Percentiles rank a stretch among this genome's conserved stretches.
Evolutionary conservation across 2,329 filamentous ascomycete genomes (phyloP).

Genomic region (Xylaria sp.): DNA sequence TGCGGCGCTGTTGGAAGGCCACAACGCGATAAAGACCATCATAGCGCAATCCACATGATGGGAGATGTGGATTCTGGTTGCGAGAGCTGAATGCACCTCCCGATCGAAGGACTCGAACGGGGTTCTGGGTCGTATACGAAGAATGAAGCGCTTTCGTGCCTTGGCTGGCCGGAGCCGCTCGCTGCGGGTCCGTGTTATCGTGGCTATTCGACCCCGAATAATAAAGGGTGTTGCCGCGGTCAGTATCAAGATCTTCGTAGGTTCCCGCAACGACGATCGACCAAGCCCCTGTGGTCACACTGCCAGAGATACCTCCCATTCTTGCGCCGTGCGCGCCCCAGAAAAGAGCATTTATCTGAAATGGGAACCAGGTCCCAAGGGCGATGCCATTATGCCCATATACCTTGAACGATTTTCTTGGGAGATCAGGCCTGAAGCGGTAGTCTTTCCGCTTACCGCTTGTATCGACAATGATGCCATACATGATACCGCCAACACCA

Average conservation of each 20-base stretch:
- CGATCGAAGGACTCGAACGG: conserved; percentile 46
- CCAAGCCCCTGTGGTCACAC: conserved; percentile 38
- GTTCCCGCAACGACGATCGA: conserved; percentile 42
- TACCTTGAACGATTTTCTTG: conserved; percentile 34
- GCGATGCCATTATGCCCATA: conserved; percentile 44
- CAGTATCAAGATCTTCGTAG: conserved; percentile 37
- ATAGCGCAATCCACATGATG: conserved; percentile 44
- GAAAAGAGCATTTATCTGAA: conserved; percentile 43
- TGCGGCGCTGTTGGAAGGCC: conserved; percentile 24
- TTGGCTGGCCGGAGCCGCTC: conserved; percentile 32
- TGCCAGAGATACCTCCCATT: conserved; percentile 44
- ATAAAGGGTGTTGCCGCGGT: conserved; percentile 31
- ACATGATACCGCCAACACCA: conserved; percentile 42
- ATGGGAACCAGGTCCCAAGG: conserved; percentile 44
- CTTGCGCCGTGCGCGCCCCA: conserved; percentile 43
- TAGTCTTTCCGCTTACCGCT: conserved; percentile 33
- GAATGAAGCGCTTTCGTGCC: conserved; percentile 42
- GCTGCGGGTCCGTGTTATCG: conserved; percentile 26
- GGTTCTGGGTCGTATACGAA: conserved; percentile 30
- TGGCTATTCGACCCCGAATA: conserved; percentile 40
- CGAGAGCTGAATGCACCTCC: conserved; percentile 28
- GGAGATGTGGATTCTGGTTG: conserved; percentile 33
- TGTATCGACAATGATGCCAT: conserved; percentile 38
- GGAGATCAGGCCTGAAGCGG: conserved; percentile 37
- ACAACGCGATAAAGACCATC: conserved; percentile 45